Evolutionary conservation across 2,329 filamentous ascomycete species (phyloP).

Genomic region (Pyrenophora seminiperda): DNA sequence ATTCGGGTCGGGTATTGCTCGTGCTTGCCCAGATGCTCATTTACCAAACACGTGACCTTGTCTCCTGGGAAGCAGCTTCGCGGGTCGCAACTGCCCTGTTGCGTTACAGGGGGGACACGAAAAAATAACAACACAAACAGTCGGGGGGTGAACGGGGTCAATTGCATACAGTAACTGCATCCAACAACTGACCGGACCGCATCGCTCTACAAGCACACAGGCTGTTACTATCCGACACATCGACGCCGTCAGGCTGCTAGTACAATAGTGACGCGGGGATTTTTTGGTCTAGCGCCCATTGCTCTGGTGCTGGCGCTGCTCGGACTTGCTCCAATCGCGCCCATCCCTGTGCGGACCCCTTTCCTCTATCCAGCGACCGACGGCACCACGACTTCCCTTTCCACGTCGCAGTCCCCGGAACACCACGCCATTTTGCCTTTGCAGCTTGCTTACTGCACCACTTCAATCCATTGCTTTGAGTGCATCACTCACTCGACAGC

Average conservation of each 20-base stretch:
- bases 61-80: constrained; percentile 23
- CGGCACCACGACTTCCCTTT: constrained; percentile 44
- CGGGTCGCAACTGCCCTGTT: constrained; percentile 34
- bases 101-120: constrained; percentile 16
- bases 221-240: constrained; percentile 5
- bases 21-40: constrained; percentile 17
- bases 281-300: constrained; percentile 42
- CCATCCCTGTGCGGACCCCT: constrained; percentile 44
- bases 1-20: constrained; percentile 6
- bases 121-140: constrained; percentile 23
- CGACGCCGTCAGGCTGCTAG: constrained; percentile 11
- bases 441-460: constrained; percentile 27
- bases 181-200: not conserved
- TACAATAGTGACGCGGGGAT: constrained; percentile 33
- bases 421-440: constrained; percentile 36
- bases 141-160: constrained; percentile 25
- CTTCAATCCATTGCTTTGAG: constrained; percentile 40
- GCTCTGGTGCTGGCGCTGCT: constrained; percentile 43
- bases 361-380: constrained; percentile 41
- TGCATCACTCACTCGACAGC: constrained; percentile 43
- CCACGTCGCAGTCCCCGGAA: constrained; percentile 39
- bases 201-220: constrained; percentile 3
- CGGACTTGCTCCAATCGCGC: constrained; percentile 44
- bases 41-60: constrained; percentile 38
- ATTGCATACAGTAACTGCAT: constrained; percentile 21